Base-by-base conservation (phyloP, 163 green algal genomes). In the Chlorella variabilis region DNA sequence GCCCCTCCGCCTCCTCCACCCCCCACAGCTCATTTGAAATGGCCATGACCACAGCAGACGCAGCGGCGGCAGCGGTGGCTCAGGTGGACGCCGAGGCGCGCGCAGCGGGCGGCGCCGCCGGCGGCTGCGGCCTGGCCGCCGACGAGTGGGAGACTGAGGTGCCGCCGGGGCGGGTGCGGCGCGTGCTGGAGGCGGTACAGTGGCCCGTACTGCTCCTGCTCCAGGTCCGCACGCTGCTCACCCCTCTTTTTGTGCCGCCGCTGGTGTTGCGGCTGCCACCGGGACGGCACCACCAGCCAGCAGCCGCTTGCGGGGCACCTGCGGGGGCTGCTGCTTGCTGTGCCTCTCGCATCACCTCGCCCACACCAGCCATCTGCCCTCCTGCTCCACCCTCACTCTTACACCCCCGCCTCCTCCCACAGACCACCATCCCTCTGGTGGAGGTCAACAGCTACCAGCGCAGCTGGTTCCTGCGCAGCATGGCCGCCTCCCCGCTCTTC, bases 381-480 rank as follows among this genome's bases (percentile, higher is more conserved):
- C 34, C 11, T 34, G 2, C 65, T 51, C 4, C 65, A 23, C 2
- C 34, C 33, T 23, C n/a, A n/a, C n/a, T n/a, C n/a, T 18, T 41
- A 42, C 45, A 48, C 29, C 13, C 23, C 51, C 8, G 7, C 54
- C 54, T 89, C 7, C 20, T n/a, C 6, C 82, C 83, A 71, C 66
- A 81, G 27, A 84, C 83, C 59, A 93, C 89, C 51, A 91, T 95
- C 65, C 92, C 92, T 0, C 48, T 93, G 48, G 49, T 93, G 23
- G 90, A 92, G 34, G 25, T 51, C 25, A 87, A 89, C 66, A 81
- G 48, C 51, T 93, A 93, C 77, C 65, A 65, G 39, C 78, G 84
- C 9, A 51, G 31, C 62, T 94, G 89, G 88, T 88, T 93, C 39
- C 17, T 93, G 7, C 56, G 71, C 9, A 68, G 78, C 51, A 39